These are phyloP conservation scores for Colletotrichum sp. DNA, from an alignment of 2,329 filamentous ascomycete species.

Conservation along the genomic window DNA sequence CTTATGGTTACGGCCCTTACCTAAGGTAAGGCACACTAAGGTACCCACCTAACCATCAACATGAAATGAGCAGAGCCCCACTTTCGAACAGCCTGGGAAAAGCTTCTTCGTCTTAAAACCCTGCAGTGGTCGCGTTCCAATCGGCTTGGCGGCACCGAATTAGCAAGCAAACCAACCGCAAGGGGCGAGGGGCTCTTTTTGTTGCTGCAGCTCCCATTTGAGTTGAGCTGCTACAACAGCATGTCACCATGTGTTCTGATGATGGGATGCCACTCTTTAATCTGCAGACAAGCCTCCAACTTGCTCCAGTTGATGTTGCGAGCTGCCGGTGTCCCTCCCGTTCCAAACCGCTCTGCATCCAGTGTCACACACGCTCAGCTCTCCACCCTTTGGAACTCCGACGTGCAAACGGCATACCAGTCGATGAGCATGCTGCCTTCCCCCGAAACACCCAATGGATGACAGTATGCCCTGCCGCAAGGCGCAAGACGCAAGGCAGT, in stretches of 20 bases:
- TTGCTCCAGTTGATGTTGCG: background rate
- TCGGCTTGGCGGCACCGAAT: background rate
- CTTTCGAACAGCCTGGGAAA: background rate
- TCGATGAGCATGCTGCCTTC: background rate
- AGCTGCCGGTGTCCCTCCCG: background rate
- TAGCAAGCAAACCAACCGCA: background rate
- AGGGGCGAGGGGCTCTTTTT: background rate
- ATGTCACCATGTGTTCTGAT: background rate
- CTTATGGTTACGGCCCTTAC: background rate
- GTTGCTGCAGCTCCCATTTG: background rate
- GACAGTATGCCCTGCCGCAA: background rate
- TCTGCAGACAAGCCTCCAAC: background rate
- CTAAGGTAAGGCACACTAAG: no score
- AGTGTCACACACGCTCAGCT: background rate
- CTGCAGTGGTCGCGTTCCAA: background rate
- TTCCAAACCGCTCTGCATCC: background rate
- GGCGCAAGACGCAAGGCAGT: background rate
- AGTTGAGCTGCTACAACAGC: background rate
- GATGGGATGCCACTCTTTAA: background rate
- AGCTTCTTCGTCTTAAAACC: background rate
- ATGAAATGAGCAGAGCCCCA: background rate
- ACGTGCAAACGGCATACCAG: background rate
- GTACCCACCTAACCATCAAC: background rate
- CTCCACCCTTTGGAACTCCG: background rate
- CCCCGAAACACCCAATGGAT: background rate